phyloP scores from a whole-genome alignment of 495 filamentous ascomycete species.

The Aspergillus bridgeri region DNA sequence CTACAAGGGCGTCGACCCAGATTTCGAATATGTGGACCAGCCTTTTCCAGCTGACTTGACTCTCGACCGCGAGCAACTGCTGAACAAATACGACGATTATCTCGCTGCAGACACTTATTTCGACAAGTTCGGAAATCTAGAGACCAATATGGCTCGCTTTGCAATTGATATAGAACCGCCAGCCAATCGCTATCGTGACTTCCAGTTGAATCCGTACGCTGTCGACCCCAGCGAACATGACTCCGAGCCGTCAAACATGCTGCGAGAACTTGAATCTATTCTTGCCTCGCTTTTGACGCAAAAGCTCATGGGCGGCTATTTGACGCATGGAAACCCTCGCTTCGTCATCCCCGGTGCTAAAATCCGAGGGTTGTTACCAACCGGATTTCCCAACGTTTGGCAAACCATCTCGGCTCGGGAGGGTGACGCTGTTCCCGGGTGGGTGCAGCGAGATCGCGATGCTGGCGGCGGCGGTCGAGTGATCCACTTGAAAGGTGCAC shows the following conservation, averaged over 20 bases:
- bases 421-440: conserved; percentile 51
- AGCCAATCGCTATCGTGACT: conserved; percentile 43
- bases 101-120: conserved; percentile 35
- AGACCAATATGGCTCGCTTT: conserved; percentile 23
- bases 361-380: conserved; percentile 54
- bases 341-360: conserved; percentile 84
- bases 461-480: conserved; percentile 42
- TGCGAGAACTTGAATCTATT: conserved; percentile 72
- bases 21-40: conserved; percentile 27
- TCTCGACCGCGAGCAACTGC: conserved; percentile 15
- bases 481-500: conserved; percentile 50
- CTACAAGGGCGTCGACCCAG: conserved; percentile 27
- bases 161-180: conserved; percentile 36
- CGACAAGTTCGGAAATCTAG: conserved; percentile 30
- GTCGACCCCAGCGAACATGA: conserved; percentile 21
- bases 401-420: conserved; percentile 48
- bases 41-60: conserved; percentile 3
- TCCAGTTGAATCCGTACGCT: conserved; percentile 41
- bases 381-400: conserved; percentile 62
- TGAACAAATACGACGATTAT: conserved; percentile 36
- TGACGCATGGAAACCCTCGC: conserved; percentile 68
- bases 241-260: conserved; percentile 44
- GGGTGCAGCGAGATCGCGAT: conserved; percentile 40
- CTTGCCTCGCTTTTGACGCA: conserved; percentile 75
- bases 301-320: conserved; percentile 80